Conservation (phyloP, 352 stramenopile species). For the Pythium rishiriense region DNA sequence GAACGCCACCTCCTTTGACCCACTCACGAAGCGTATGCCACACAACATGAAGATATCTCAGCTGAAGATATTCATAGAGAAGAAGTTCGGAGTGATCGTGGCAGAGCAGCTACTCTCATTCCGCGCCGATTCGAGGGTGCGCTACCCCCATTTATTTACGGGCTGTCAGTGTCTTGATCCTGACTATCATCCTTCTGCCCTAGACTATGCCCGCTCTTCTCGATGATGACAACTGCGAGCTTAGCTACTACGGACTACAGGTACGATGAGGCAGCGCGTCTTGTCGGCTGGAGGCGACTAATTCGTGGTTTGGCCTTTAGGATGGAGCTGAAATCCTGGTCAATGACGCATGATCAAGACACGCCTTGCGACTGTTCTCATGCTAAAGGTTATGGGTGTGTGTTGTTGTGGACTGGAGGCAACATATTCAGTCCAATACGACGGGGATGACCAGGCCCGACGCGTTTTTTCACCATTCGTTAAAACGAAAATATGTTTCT, state of each 20-base stretch:
- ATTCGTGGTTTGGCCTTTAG: constrained; percentile 22
- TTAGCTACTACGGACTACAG: constrained; percentile 77
- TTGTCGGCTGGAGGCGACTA: neutral
- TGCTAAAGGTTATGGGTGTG: too few species aligned
- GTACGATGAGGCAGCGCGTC: constrained; percentile 21
- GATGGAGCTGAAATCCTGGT: constrained; percentile 70
- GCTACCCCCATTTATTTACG: too few species aligned
- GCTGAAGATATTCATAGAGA: constrained; percentile 68
- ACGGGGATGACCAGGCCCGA: too few species aligned
- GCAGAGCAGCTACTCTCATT: constrained; percentile 62
- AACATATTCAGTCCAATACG: too few species aligned
- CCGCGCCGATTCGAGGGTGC: constrained; percentile 51
- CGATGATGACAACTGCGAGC: constrained; percentile 69
- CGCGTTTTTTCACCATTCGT: too few species aligned
- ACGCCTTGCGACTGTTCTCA: too few species aligned
- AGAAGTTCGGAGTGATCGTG: constrained; percentile 68
- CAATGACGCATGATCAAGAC: constrained; percentile 40
- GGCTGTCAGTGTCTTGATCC: too few species aligned
- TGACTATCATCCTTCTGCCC: too few species aligned
- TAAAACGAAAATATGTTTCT: too few species aligned
- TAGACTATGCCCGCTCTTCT: constrained; percentile 69
- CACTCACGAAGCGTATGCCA: constrained; percentile 66
- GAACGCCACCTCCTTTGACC: constrained; percentile 62
- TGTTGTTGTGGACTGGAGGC: too few species aligned
- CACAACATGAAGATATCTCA: constrained; percentile 79